Percentiles rank a stretch among this genome's conserved stretches.
phyloP scores from a whole-genome alignment of 441 rosid genomes.

The Omphalea diandra region DNA sequence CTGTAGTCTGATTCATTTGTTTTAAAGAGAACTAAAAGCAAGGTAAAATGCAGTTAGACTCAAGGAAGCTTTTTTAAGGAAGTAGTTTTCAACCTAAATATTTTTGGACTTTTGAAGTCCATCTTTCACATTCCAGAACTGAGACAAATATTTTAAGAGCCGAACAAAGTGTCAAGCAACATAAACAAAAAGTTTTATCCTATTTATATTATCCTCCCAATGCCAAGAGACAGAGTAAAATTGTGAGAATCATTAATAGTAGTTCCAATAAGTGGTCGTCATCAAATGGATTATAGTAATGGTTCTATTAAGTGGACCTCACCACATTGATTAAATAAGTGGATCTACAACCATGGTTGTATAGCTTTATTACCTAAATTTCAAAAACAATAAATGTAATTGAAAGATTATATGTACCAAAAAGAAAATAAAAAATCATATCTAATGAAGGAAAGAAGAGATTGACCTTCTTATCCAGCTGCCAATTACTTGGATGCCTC shows the following conservation, averaged over 20 bases:
- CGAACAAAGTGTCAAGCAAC: not conserved
- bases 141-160: not conserved
- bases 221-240: not conserved
- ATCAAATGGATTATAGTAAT: not conserved
- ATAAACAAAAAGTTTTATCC: not conserved
- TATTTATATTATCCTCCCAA: not conserved
- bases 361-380: not conserved
- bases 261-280: not conserved
- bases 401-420: not conserved
- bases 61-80: too few species aligned
- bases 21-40: not conserved
- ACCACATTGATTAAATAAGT: not conserved
- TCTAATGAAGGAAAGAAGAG: constrained; percentile 52
- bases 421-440: constrained; percentile 11
- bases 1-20: not conserved
- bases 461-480: constrained; percentile 69
- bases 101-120: not conserved
- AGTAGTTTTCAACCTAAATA: not conserved
- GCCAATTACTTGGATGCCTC: constrained; percentile 86
- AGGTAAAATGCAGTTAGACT: not conserved
- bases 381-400: not conserved
- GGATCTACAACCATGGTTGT: not conserved
- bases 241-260: not conserved
- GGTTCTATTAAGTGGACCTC: not conserved
- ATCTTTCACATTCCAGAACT: not conserved